Conservation (phyloP, 108 stramenopile genomes). For the Cyclotella sp. region DNA sequence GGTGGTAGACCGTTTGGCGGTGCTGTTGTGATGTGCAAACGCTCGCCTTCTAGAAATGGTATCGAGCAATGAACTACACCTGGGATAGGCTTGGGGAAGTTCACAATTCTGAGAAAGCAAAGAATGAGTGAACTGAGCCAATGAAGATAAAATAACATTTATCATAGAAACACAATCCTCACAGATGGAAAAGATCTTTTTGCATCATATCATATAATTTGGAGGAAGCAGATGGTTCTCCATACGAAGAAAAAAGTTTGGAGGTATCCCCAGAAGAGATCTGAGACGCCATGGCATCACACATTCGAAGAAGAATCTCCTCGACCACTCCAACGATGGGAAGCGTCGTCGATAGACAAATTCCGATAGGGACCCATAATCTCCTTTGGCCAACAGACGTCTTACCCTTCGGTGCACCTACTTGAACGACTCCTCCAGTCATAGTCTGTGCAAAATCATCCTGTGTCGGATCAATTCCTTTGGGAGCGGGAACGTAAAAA, state of each 20-base stretch:
- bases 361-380: slow-evolving; percentile 87
- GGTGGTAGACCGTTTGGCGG: slow-evolving; percentile 74
- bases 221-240: slow-evolving; percentile 21
- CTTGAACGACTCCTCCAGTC: slow-evolving; percentile 21
- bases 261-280: slow-evolving; percentile 27
- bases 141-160: neutral
- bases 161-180: neutral
- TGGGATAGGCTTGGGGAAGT: slow-evolving; percentile 77
- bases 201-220: slow-evolving; percentile 55
- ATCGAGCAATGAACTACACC: slow-evolving; percentile 88
- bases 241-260: slow-evolving; percentile 4
- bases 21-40: slow-evolving; percentile 72
- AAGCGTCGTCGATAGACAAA: slow-evolving; percentile 73
- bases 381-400: slow-evolving; percentile 28
- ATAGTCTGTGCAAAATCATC: slow-evolving; percentile 79
- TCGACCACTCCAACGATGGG: slow-evolving; percentile 86
- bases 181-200: slow-evolving; percentile 62
- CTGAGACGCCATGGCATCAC: slow-evolving; percentile 66
- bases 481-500: slow-evolving; percentile 85
- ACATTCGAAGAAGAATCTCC: slow-evolving; percentile 77
- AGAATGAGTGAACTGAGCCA: neutral
- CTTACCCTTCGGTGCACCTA: slow-evolving; percentile 5
- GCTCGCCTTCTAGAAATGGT: slow-evolving; percentile 81
- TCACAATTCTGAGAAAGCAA: slow-evolving; percentile 47
- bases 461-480: slow-evolving; percentile 79